Evolutionary conservation across 1,284 basidiomycete species (phyloP), one percentile per base, ranked within the genome.

Genomic region (Papiliotrema fonsecae): DNA sequence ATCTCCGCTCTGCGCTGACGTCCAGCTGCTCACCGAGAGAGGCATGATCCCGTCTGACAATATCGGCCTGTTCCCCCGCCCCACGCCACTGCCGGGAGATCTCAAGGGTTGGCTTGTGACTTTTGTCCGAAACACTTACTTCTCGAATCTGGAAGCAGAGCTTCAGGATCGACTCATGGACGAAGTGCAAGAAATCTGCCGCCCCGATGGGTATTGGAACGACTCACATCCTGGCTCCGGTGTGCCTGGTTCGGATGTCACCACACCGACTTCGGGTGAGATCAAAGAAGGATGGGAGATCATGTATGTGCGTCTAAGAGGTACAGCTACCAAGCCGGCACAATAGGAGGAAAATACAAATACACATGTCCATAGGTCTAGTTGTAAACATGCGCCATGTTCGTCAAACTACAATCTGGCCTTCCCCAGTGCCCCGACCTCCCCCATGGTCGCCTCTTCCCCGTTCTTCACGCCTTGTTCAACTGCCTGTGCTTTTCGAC

Each of bases 271-370:
- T 32, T 39, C 28, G 28, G 41, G 25, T 34, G 44, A 52, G 42
- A 42, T 18, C 26, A 51, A n/a, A 38, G 83, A 82, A 7, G 78
- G 78, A 2, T 87, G 85, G 85, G 74, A 79, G 37, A 72, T 86
- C 69, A 82, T 87, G 77, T 88, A 87, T 63, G 81, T 82, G 42
- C 73, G 87, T 39, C 64, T 89, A 55, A 77, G 86, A 37, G 83
- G 87, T 35, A 58, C 57, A 7, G 76, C 75, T 46, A 34, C 41
- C 38, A 55, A 48, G 34, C 18, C 28, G 35, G 4, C 14, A 27
- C 21, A 37, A 49, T 39, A 32, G 10, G 39, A 41, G 11, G 39
- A 26, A n/a, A n/a, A n/a, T n/a, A n/a, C n/a, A n/a, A n/a, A n/a
- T n/a, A n/a, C n/a, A n/a, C n/a, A n/a, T n/a, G n/a, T n/a, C n/a